Evolutionary conservation across 768 basidiomycete species (phyloP), one percentile per base, ranked within the genome.

Genomic region (Podaxis mareebaensis): DNA sequence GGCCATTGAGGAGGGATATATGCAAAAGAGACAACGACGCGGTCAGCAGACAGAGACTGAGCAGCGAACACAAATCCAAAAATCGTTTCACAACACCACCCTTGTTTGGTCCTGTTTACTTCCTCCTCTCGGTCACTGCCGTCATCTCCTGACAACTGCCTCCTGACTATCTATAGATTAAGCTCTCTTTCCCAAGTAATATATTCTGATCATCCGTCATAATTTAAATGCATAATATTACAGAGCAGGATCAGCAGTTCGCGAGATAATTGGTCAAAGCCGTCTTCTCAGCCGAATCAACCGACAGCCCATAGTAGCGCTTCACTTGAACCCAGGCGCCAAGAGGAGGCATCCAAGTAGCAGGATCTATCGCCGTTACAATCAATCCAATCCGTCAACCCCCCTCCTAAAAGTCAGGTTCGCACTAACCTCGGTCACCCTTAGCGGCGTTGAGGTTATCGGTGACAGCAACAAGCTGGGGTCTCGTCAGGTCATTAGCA

Each of bases 401-500:
- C n/a, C 6, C 8, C 13, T 22, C 53, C 53, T 55, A 10, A 33
- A 36, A 20, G 53, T 22, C 30, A 26, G 5, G 20, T 38, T 17
- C 12, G 20, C n/a, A 58, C 65, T 10, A 56, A 78, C 77, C 78
- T 71, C 76, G 70, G 66, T 83, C 82, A 28, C 83, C 80, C 79
- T 36, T 36, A 22, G 30, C 17, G 46, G 38, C 53, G 55, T 60
- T 58, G 38, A 39, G 20, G 55, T 64, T 22, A 64, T 74, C 74
- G 10, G 81, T 80, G 38, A 83, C 76, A 56, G 81, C 83, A 38
- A 84, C 70, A 2, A 86, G 75, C 70, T 85, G 83, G 4, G 85
- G 84, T 28, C 82, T 75, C 1, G 77, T 80, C 46, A 86, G 69
- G 58, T 86, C 85, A 66, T 85, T 86, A n/a, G 85, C 83, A 58